A percentile compares a stretch with the other conserved stretches of the same genome.
These are phyloP conservation scores for Teratosphaeriaceae sp. DNA, from an alignment of 2,329 filamentous ascomycete species.

Conservation along the genomic window DNA sequence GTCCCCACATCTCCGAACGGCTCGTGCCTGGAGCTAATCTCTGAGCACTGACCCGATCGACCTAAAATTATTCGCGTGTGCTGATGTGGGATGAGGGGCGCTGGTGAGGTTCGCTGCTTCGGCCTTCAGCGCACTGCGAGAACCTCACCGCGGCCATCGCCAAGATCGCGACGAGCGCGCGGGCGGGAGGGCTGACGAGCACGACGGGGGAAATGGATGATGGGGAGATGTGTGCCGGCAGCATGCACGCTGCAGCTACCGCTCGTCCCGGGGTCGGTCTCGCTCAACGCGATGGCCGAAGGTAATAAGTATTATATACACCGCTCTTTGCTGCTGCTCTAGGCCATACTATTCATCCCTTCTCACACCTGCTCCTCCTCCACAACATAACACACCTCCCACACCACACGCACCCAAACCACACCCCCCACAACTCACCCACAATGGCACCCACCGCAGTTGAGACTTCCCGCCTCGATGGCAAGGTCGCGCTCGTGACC, in stretches of 20 bases:
- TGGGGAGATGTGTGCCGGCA: not conserved
- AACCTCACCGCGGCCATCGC: not conserved
- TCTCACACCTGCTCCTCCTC: not conserved
- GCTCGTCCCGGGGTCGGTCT: not conserved
- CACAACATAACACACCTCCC: constrained; percentile 6
- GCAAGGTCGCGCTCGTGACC: constrained; percentile 50
- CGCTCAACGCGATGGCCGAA: constrained; percentile 2
- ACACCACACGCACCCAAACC: constrained; percentile 6
- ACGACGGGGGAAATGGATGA: not conserved
- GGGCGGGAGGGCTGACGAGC: not conserved
- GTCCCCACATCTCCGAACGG: no score
- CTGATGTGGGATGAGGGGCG: no score
- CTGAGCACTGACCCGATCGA: no score
- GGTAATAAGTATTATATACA: constrained; percentile 7
- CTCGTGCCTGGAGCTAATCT: no score
- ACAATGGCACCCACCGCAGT: constrained; percentile 27
- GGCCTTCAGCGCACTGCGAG: no score
- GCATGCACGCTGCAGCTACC: constrained; percentile 1
- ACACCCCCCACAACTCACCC: constrained; percentile 26
- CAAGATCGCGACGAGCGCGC: not conserved
- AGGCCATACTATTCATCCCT: not conserved
- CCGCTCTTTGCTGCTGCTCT: constrained; percentile 4
- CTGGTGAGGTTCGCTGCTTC: no score
- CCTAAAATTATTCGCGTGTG: no score
- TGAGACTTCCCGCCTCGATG: constrained; percentile 46